Conservation (phyloP, 2,329 filamentous ascomycete genomes). For the Aquanectria penicillioides region DNA sequence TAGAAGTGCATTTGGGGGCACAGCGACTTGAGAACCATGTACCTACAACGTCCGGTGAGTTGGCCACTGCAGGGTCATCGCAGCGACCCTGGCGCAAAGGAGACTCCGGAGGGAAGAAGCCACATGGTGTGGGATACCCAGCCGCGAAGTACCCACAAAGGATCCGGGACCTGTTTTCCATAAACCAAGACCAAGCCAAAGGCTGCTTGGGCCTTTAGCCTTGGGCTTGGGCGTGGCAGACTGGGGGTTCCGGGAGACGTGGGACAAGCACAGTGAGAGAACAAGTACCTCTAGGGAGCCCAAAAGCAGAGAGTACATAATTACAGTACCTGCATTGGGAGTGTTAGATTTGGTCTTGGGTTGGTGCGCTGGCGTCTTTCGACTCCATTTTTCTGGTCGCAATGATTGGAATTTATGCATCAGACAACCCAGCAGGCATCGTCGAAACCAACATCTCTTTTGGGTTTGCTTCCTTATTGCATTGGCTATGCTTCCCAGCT, state of each 20-base stretch:
- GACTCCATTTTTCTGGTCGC: background rate
- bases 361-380: conserved; percentile 2
- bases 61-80: background rate
- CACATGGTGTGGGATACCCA: background rate
- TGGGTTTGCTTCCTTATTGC: too few species aligned
- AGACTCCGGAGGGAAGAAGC: background rate
- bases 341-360: background rate
- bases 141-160: background rate
- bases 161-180: background rate
- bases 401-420: background rate
- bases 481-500: too few species aligned
- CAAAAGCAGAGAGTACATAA: background rate
- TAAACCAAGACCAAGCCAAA: conserved; percentile 24
- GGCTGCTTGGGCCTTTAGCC: background rate
- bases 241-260: too few species aligned
- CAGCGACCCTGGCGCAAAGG: background rate
- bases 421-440: background rate
- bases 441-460: background rate
- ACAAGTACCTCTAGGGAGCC: too few species aligned
- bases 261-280: background rate
- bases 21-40: background rate
- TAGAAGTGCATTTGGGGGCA: background rate
- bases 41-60: conserved; percentile 1
- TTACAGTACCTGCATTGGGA: background rate
- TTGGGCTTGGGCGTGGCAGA: background rate